Evolutionary conservation across 768 basidiomycete species (phyloP).

Genomic region (Mycena leptocephala): DNA sequence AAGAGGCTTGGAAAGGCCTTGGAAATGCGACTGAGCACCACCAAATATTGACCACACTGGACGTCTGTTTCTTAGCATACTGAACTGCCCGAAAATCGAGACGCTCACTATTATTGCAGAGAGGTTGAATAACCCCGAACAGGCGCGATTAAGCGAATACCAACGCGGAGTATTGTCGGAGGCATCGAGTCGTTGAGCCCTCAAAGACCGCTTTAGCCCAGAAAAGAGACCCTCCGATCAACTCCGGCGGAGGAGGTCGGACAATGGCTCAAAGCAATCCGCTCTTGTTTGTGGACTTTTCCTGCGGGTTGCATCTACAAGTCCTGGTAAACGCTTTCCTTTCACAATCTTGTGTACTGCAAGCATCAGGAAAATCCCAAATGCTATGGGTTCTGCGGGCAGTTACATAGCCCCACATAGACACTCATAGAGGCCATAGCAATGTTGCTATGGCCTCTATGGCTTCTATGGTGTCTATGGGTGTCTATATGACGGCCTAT

Average conservation of each 20-base stretch:
- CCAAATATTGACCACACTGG: not conserved
- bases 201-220: not conserved
- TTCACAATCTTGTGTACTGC: too few species aligned
- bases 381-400: too few species aligned
- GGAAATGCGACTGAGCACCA: not conserved
- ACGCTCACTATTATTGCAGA: not conserved
- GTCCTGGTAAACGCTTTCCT: too few species aligned
- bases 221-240: conserved; percentile 3
- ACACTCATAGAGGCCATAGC: too few species aligned
- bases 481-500: too few species aligned
- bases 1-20: not conserved
- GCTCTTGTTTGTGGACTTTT: conserved; percentile 1
- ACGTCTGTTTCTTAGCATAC: not conserved
- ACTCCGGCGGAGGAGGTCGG: not conserved
- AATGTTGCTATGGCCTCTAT: too few species aligned
- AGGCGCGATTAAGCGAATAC: not conserved
- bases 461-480: too few species aligned
- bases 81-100: not conserved
- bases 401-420: too few species aligned
- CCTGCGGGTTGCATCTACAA: too few species aligned
- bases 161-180: not conserved
- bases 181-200: not conserved
- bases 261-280: conserved; percentile 1
- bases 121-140: not conserved
- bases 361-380: too few species aligned